Base-by-base conservation (phyloP, 331 rosid species). In the Malus hybrid region DNA sequence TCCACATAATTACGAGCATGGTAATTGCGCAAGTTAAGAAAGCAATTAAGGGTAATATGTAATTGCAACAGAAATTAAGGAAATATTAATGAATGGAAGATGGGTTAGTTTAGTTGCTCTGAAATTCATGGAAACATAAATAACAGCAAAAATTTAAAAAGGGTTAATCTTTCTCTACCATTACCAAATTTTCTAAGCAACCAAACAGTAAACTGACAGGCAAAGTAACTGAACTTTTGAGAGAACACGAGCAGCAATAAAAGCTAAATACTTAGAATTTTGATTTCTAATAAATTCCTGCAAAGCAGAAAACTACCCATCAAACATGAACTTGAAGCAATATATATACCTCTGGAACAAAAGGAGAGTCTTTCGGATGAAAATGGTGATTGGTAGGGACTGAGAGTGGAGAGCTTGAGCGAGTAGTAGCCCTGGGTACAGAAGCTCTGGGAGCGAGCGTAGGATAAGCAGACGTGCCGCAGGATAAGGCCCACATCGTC, bases 321-420 rank as follows among this genome's bases (percentile, higher is more conserved):
- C 63, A 7, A 66, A 63, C 56, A 29, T 33, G 19, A 50, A 68
- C 11, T 26, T 19, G 18, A 66, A 81, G 57, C 3, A 79, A 44
- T 24, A 53, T 77, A 9, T 39, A 39, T 60, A 89, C 96, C 90
- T 88, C 91, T 1, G 97, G 93, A 33, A 85, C 89, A 77, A 93
- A 91, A 55, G 98, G 96, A 66, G 55, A 82, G 82, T 61, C 85
- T 3, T 58, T 52, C 65, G 30, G 52, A 39, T 44, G 84, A 81
- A 26, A 18, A 33, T 58, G 70, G 29, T 32, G 69, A 46, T 71
- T 60, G 74, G 79, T 15, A 26, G 87, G 77, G 52, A 78, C 32
- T 16, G 87, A 77, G 24, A 78, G 73, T 6, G 66, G 82, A 81
- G 87, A 73, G 76, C 64, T 29, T 56, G 82, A 75, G 48, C 77